Evolutionary conservation across 305 asterid genomes (phyloP).

Genomic region (Salvia sclarea): DNA sequence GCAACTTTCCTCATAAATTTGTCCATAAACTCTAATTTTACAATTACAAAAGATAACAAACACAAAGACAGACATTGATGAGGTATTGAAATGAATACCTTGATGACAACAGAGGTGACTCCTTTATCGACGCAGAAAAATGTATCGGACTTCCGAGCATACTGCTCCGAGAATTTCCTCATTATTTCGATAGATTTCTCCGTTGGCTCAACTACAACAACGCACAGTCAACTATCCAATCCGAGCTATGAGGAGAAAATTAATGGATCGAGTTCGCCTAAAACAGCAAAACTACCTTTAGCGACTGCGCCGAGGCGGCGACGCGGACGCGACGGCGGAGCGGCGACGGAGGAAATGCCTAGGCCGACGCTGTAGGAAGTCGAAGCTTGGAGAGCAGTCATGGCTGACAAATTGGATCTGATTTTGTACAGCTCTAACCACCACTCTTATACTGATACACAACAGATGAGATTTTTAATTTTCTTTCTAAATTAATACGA

Average conservation of each 20-base stretch:
- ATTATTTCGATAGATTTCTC: constrained; percentile 88
- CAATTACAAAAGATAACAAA: background rate
- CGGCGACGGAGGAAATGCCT: constrained; percentile 35
- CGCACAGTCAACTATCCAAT: constrained; percentile 16
- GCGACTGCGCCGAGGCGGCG: constrained; percentile 43
- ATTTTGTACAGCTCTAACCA: constrained; percentile 15
- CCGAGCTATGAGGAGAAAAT: background rate
- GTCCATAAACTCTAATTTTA: background rate
- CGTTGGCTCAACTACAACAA: constrained; percentile 71
- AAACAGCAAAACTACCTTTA: constrained; percentile 40
- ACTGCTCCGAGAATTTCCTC: constrained; percentile 99
- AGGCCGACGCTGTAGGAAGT: constrained; percentile 43
- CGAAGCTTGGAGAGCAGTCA: constrained; percentile 52
- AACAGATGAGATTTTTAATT: constrained; percentile 1
- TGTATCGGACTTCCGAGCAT: constrained; percentile 83
- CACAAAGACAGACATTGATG: background rate
- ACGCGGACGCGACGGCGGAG: constrained; percentile 31
- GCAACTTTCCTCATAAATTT: background rate
- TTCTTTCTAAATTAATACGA: background rate
- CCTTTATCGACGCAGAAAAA: constrained; percentile 90
- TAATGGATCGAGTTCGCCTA: background rate
- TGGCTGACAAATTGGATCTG: constrained; percentile 23
- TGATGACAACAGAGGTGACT: constrained; percentile 95
- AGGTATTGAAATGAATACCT: constrained; percentile 48
- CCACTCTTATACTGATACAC: constrained; percentile 23